Percentiles rank a stretch among this genome's conserved stretches.
Evolutionary conservation across 2,329 filamentous ascomycete genomes (phyloP).

Genomic region (Colletotrichum cordylinicola): DNA sequence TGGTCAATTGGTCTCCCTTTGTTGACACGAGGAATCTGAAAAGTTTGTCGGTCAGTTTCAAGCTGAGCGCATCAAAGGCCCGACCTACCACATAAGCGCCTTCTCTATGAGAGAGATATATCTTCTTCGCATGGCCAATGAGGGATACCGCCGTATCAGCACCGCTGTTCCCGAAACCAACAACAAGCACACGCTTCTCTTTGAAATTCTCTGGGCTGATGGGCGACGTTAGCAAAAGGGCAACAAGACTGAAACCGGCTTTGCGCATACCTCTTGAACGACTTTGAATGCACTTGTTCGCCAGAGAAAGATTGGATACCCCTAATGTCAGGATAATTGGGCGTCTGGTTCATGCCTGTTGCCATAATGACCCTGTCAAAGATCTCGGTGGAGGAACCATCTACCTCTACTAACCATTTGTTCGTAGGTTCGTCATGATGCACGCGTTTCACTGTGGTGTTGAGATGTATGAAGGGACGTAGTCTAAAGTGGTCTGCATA

Average conservation of each 20-base stretch:
- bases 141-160: constrained; percentile 41
- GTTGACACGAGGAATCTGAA: neutral
- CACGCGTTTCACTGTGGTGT: constrained; percentile 25
- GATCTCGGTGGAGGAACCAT: constrained; percentile 25
- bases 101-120: constrained; percentile 47
- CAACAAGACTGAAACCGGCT: neutral
- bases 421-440: constrained; percentile 22
- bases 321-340: constrained; percentile 38
- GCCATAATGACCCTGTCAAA: constrained; percentile 44
- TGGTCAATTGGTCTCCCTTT: constrained; percentile 40
- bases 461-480: constrained; percentile 28
- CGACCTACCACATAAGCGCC: constrained; percentile 40
- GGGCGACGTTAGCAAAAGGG: neutral
- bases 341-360: constrained; percentile 36
- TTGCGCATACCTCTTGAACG: constrained; percentile 12
- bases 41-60: neutral
- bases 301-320: constrained; percentile 42
- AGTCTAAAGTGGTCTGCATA: constrained; percentile 39
- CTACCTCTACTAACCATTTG: constrained; percentile 33
- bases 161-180: constrained; percentile 46
- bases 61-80: neutral
- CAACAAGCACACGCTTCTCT: constrained; percentile 45
- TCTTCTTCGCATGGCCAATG: constrained; percentile 37
- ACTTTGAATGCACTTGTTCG: constrained; percentile 39
- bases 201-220: constrained; percentile 36